These are phyloP conservation scores for Tetracladium maxilliforme DNA, from an alignment of 2,329 filamentous ascomycete genomes.

Conservation along the genomic window DNA sequence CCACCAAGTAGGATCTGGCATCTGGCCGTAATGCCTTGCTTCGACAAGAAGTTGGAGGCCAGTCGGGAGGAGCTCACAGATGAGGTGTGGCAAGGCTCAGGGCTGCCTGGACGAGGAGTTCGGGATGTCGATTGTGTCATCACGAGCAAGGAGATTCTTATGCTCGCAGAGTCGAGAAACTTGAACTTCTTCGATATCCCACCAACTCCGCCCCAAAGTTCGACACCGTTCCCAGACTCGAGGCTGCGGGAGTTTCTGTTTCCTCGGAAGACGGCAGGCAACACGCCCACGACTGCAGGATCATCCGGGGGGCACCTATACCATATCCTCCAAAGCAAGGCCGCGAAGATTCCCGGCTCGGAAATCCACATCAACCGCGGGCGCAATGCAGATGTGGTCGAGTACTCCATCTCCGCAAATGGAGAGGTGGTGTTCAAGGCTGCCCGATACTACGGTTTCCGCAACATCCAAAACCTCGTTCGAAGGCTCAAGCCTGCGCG, in stretches of 20 bases:
- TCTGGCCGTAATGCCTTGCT: constrained; percentile 92
- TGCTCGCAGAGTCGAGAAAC: constrained; percentile 68
- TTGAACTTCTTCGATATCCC: constrained; percentile 64
- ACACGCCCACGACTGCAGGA: constrained; percentile 42
- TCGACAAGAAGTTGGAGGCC: constrained; percentile 97
- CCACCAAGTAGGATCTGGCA: constrained; percentile 80
- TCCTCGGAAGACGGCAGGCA: constrained; percentile 32
- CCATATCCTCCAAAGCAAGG: constrained; percentile 66
- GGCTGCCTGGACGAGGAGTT: constrained; percentile 38
- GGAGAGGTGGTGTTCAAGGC: constrained; percentile 56
- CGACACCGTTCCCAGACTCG: constrained; percentile 56
- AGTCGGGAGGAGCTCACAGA: constrained; percentile 87
- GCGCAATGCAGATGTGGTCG: constrained; percentile 80
- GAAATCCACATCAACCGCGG: constrained; percentile 58
- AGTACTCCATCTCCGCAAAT: constrained; percentile 49
- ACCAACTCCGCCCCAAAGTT: constrained; percentile 32
- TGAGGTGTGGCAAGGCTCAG: constrained; percentile 48
- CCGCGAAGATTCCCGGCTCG: constrained; percentile 56
- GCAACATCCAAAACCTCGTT: constrained; percentile 96
- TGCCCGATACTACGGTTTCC: constrained; percentile 90
- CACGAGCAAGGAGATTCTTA: constrained; percentile 85
- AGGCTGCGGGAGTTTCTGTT: constrained; percentile 63
- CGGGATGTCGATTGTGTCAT: constrained; percentile 97
- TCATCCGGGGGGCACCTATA: constrained; percentile 82
- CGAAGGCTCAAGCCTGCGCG: constrained; percentile 75